Conservation (phyloP, 176 grass and related monocot species). For the Bonia amplexicaulis region DNA sequence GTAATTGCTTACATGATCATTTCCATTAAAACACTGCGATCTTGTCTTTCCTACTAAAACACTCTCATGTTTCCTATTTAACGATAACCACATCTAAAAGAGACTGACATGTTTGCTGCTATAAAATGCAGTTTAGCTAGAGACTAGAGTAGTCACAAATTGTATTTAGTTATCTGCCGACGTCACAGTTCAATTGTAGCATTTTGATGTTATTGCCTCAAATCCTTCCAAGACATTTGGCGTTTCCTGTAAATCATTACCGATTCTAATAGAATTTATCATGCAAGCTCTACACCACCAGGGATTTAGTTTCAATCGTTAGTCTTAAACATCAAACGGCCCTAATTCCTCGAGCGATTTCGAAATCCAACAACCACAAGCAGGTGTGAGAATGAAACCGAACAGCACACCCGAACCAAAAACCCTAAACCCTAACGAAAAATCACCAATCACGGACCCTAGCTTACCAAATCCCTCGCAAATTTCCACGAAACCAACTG, state of each 20-base stretch:
- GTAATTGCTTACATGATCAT: background rate
- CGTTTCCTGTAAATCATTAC: background rate
- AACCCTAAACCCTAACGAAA: constrained; percentile 23
- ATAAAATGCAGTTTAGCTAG: background rate
- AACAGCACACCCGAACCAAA: background rate
- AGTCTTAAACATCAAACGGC: background rate
- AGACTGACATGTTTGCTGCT: background rate
- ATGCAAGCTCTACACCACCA: background rate
- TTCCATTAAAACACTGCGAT: background rate
- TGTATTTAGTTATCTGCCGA: background rate
- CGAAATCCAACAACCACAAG: background rate
- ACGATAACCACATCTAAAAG: background rate
- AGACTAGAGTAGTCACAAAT: background rate
- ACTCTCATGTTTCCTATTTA: background rate
- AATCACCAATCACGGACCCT: background rate
- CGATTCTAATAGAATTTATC: background rate
- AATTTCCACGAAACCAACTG: background rate
- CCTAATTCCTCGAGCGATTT: background rate
- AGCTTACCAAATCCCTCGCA: background rate
- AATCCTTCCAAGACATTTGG: background rate
- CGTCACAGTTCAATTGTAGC: background rate
- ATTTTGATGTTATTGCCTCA: background rate
- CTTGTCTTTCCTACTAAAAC: background rate
- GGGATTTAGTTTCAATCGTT: background rate
- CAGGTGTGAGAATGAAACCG: background rate